These are phyloP conservation scores for Auricularia auricula-judae DNA, from an alignment of 768 basidiomycete genomes.

Conservation along the genomic window DNA sequence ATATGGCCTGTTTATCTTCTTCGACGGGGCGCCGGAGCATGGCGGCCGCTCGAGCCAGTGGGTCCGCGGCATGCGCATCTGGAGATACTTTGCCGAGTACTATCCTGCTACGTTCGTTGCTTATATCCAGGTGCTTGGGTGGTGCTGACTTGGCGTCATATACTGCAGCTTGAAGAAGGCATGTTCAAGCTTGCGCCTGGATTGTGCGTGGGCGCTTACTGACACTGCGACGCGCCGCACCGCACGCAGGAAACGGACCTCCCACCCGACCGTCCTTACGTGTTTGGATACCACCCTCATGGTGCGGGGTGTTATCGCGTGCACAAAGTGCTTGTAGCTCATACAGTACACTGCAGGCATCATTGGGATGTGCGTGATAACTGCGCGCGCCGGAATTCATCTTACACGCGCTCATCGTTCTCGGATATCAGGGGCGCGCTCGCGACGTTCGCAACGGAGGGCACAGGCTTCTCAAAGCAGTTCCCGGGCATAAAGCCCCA, in stretches of 20 bases:
- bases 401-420: no score
- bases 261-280: conserved; percentile 83
- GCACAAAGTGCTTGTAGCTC: no score
- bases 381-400: background rate
- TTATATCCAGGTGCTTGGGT: background rate
- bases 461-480: conserved; percentile 77
- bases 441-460: conserved; percentile 95
- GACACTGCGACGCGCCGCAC: background rate
- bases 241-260: conserved; percentile 69
- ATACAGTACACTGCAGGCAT: conserved; percentile 46
- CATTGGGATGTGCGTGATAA: conserved; percentile 71
- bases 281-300: conserved; percentile 98
- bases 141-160: background rate
- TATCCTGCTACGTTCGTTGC: conserved; percentile 73
- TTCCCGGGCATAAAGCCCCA: conserved; percentile 92
- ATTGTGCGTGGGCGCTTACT: background rate
- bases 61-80: conserved; percentile 60
- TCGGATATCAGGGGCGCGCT: conserved; percentile 62
- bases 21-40: conserved; percentile 66
- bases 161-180: conserved; percentile 31
- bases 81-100: conserved; percentile 88
- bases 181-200: conserved; percentile 4
- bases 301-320: conserved; percentile 34
- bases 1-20: conserved; percentile 71
- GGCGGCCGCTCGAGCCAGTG: conserved; percentile 64